Percentiles rank a stretch among this genome's conserved stretches.
These are phyloP conservation scores for Colletotrichum sp. DNA, from an alignment of 2,329 filamentous ascomycete species.

Conservation along the genomic window DNA sequence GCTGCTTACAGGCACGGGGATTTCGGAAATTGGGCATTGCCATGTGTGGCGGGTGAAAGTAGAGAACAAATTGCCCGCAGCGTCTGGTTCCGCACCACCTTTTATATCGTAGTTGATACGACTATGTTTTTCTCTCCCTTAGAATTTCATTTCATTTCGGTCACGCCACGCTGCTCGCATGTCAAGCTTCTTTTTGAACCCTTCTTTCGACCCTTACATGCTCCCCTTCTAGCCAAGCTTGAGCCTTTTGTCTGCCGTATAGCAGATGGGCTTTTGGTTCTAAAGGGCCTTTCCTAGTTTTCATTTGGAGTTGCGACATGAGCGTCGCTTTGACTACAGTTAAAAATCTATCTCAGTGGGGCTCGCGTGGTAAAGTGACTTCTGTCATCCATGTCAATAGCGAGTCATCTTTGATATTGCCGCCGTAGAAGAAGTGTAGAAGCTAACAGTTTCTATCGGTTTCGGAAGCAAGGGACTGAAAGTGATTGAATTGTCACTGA, in stretches of 20 bases:
- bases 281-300: not conserved
- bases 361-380: not conserved
- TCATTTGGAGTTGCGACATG: not conserved
- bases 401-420: not conserved
- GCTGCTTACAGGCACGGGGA: not conserved
- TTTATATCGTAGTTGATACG: not conserved
- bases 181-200: not conserved
- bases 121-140: not conserved
- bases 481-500: not conserved
- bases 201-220: not conserved
- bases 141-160: not conserved
- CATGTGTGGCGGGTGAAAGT: not conserved
- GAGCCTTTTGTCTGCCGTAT: not conserved
- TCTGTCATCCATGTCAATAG: not conserved
- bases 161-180: not conserved
- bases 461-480: not conserved
- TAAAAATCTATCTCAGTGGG: not conserved
- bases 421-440: not conserved
- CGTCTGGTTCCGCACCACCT: not conserved
- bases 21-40: not conserved
- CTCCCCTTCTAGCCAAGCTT: not conserved
- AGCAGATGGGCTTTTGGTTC: not conserved
- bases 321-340: not conserved
- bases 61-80: not conserved
- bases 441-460: not conserved